Base-by-base conservation (phyloP, 768 basidiomycete genomes). In the Boletus tylopilopsis region DNA sequence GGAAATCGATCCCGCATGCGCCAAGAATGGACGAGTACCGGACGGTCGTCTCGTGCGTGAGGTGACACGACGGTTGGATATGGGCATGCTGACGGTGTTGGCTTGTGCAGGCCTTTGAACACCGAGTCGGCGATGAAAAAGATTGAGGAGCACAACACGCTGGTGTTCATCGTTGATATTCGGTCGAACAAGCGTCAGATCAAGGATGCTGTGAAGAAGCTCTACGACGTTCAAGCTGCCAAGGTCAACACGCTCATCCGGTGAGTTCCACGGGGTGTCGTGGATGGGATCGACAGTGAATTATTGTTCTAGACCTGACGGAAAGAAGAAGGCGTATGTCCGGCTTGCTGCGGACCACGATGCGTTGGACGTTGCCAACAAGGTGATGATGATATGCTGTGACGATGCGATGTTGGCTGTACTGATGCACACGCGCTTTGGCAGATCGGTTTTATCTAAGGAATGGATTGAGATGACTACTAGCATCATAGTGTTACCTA, bases 121-220 rank as follows among this genome's bases (percentile, higher is more conserved):
- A 95, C 93, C 15, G 94, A 98, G 73, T 87, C 84, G 12, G 94
- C 95, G 55, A 97, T 98, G 95, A 95, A 97, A 83, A 96, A 99
- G 83, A 99, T 99, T 50, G 95, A 99, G 80, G 95, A 97, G 73
- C 86, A 97, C 80, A 98, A 99, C 75, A 99, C 96, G 27, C 82
- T 98, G 50, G 96, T 99, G 52, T 99, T 98, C 79, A 86, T 98
- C 53, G 94, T 96, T 45, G 94, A 97, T 72, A 65, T 97, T 71
- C 85, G 83, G 69, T 76, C 92, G 60, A 99, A 96, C 84, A 99
- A 99, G 82, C 84, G 93, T 40, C 93, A 99, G 73, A 98, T 98
- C 77, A 95, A 94, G 83, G 92, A 97, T 63, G 96, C 96, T 2
- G 94, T 99, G 62, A 97, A 97, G 84, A 96, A 96, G 82, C 72